Conservation (phyloP, 2,329 filamentous ascomycete species). For the Paecilomyces variotii region DNA sequence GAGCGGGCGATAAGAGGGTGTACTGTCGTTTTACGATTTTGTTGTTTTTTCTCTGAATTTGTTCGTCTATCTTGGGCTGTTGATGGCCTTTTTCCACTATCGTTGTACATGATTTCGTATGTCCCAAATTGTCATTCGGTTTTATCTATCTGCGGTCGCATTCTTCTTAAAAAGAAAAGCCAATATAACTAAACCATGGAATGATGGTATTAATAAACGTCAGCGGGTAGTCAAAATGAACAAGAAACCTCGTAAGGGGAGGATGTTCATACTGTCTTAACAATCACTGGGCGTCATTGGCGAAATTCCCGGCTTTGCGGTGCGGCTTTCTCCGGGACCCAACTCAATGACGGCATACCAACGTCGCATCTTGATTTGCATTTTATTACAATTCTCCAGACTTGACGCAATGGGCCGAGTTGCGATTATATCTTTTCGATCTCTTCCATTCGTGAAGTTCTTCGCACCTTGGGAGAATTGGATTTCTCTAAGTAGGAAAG, state of each 20-base stretch:
- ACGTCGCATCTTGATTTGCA: slow-evolving; percentile 2
- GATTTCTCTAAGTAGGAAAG: neutral
- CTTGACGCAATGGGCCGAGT: neutral
- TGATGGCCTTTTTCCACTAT: neutral
- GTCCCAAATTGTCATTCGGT: neutral
- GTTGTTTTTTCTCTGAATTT: neutral
- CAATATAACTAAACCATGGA: no score
- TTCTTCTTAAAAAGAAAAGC: neutral
- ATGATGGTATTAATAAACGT: neutral
- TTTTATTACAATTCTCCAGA: slow-evolving; percentile 1
- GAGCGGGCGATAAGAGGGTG: neutral
- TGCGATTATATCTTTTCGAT: neutral
- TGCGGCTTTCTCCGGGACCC: neutral
- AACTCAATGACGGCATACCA: slow-evolving; percentile 8
- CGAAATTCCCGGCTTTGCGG: neutral
- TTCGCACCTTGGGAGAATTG: neutral
- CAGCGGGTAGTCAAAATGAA: neutral
- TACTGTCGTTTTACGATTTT: neutral
- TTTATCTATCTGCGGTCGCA: neutral
- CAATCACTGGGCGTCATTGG: neutral
- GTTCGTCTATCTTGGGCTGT: neutral
- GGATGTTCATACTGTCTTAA: neutral
- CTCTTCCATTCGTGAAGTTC: neutral
- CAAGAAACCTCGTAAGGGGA: neutral
- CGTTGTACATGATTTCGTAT: neutral